phyloP scores from a whole-genome alignment of 148 eudicot species.

The Spergularia bocconei region DNA sequence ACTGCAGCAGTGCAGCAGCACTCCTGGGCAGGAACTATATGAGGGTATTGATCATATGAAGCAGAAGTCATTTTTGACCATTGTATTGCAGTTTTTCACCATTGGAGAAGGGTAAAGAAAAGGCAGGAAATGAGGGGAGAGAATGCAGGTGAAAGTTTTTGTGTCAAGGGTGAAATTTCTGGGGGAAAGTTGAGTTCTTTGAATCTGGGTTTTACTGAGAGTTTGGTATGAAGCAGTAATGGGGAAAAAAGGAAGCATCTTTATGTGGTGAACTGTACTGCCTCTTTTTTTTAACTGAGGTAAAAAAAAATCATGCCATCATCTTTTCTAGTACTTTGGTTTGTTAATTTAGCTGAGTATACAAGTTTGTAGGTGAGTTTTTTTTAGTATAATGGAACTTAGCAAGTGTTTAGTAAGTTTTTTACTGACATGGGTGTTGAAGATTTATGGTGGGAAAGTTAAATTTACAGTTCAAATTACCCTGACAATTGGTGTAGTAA shows the following conservation, averaged over 20 bases:
- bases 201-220: constrained; percentile 26
- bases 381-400: constrained; percentile 32
- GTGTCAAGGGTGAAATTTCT: not conserved
- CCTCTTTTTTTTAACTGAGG: constrained; percentile 19
- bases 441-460: constrained; percentile 26
- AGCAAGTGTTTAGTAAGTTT: constrained; percentile 32
- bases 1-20: not conserved
- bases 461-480: constrained; percentile 32
- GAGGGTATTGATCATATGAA: constrained; percentile 13
- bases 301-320: constrained; percentile 13
- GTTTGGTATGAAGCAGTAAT: constrained; percentile 1
- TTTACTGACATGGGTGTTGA: constrained; percentile 27
- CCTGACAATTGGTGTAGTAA: constrained; percentile 36
- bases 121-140: not conserved
- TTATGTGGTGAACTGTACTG: not conserved
- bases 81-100: too few relatives aligned
- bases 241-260: constrained; percentile 31
- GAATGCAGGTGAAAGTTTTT: constrained; percentile 21
- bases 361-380: not conserved
- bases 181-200: constrained; percentile 14
- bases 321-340: constrained; percentile 1
- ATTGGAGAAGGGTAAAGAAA: too few relatives aligned
- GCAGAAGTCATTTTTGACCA: not conserved
- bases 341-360: constrained; percentile 3
- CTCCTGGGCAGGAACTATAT: constrained; percentile 26